Base-by-base conservation (phyloP, 2,329 filamentous ascomycete species). In the Diplodia scrobiculata region DNA sequence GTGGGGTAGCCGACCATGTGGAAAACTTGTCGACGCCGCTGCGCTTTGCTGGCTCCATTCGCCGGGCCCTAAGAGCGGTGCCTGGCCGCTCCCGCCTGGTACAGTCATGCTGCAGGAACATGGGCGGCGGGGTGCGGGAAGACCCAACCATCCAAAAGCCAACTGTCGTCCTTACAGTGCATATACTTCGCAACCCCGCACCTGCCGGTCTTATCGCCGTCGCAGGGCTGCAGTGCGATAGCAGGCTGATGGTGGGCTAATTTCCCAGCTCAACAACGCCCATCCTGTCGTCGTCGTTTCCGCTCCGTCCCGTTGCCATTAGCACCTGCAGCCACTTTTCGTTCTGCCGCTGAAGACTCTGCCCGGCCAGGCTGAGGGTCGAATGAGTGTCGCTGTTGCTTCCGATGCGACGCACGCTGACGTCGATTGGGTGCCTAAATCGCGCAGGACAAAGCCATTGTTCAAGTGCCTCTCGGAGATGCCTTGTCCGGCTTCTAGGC, bases 351-450 rank as follows among this genome's bases (percentile, higher is more conserved):
- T 27, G 45, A 38, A 62, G 36, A 62, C 11, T 50, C 27, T 50
- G 41, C 47, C 54, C 47, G 53, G 5, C 29, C 52, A 21, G 29
- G 6, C 29, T 21, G 32, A 21, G 34, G 45, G 53, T 64, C 62
- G 62, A 64, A 54, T 64, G 25, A 50, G 13, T 17, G 63, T 65
- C 51, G 52, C 38, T 52, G 51, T 55, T 48, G 51, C 25, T 58
- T 29, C 63, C 63, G 63, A 55, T 19, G 32, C 29, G 14, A 55
- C n/a, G 63, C 63, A 50, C 63, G 29, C 63, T 65, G 63, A 65
- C 63, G 63, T 65, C 63, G 51, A 11, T 36, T 32, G 45, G 41
- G 13, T 25, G 58, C 58, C 58, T 62, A 34, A 62, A 62, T 62
- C 41, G 13, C 58, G 58, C 58, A 50, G 41, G 21, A 47, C 55